Percentiles rank a stretch among this genome's conserved stretches.
phyloP scores from a whole-genome alignment of 371 early-diverging fungal species.

The Mucor mucedo region DNA sequence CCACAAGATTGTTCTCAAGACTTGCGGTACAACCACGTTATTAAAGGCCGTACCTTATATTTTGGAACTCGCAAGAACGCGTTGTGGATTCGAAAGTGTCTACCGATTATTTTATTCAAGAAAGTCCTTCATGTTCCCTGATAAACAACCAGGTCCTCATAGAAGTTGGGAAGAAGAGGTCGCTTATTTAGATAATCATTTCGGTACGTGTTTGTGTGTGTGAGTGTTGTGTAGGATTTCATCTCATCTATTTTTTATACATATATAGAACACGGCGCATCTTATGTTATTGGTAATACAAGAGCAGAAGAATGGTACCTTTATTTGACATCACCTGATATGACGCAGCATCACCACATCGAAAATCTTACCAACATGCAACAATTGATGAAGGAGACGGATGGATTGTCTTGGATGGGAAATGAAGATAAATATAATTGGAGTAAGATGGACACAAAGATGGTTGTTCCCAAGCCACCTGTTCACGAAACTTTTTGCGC shows the following conservation, averaged over 20 bases:
- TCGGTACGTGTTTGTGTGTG: conserved; percentile 41
- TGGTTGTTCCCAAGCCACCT: conserved; percentile 3
- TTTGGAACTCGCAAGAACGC: conserved; percentile 75
- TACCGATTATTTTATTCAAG: conserved; percentile 90
- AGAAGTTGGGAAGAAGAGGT: conserved; percentile 90
- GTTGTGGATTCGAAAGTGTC: conserved; percentile 66
- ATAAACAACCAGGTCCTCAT: conserved; percentile 85
- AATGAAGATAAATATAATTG: conserved; percentile 7
- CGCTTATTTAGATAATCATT: conserved; percentile 64
- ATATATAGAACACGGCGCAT: conserved; percentile 65
- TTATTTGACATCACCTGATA: conserved; percentile 74
- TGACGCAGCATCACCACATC: conserved; percentile 19
- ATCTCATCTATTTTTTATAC: background rate
- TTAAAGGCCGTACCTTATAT: conserved; percentile 83
- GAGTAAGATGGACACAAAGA: conserved; percentile 4
- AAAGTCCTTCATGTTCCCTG: conserved; percentile 94
- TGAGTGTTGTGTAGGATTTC: background rate
- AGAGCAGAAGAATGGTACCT: conserved; percentile 95
- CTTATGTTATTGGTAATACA: conserved; percentile 89
- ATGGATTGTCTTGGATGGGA: conserved; percentile 31
- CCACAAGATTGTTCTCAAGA: conserved; percentile 91
- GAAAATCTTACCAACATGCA: conserved; percentile 28
- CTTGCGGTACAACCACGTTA: conserved; percentile 93
- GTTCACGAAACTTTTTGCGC: conserved; percentile 1
- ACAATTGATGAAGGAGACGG: conserved; percentile 33